Percentiles rank a stretch among this genome's conserved stretches.
phyloP scores from a whole-genome alignment of 164 flowering plant genomes.

The Buxus sempervirens region DNA sequence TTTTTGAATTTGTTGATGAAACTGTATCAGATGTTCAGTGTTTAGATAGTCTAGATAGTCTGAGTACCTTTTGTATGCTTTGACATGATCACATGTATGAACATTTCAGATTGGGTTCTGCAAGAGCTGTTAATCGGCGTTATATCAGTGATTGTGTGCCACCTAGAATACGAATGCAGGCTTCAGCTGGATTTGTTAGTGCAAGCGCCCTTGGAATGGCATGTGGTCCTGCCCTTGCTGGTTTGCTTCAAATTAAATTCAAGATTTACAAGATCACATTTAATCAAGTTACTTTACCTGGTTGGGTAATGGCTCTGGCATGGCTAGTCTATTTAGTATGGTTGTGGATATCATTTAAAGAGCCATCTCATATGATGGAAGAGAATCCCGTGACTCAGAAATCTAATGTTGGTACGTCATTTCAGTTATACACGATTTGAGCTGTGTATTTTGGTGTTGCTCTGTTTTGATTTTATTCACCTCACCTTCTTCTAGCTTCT shows the following conservation, averaged over 20 bases:
- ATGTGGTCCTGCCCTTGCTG: slow-evolving; percentile 59
- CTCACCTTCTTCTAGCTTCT: neutral
- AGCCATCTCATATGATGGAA: slow-evolving; percentile 32
- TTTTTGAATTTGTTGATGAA: too few species aligned
- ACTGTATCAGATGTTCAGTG: neutral
- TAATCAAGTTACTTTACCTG: slow-evolving; percentile 48
- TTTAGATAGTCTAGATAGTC: neutral
- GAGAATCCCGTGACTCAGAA: slow-evolving; percentile 16
- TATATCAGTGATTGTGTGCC: slow-evolving; percentile 66
- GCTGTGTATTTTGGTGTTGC: neutral
- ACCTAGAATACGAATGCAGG: slow-evolving; percentile 46
- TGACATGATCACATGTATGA: neutral
- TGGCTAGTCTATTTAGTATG: slow-evolving; percentile 45
- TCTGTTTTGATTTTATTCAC: too few species aligned
- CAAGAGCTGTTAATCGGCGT: slow-evolving; percentile 60
- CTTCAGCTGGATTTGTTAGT: slow-evolving; percentile 65
- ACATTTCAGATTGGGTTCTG: slow-evolving; percentile 50
- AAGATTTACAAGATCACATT: slow-evolving; percentile 39
- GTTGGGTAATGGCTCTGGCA: slow-evolving; percentile 62
- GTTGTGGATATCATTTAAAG: slow-evolving; percentile 42
- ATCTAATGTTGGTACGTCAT: slow-evolving; percentile 24
- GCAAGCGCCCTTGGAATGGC: slow-evolving; percentile 71
- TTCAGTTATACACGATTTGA: neutral
- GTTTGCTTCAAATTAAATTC: slow-evolving; percentile 42
- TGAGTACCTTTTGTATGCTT: neutral